phyloP scores from a whole-genome alignment of 2,329 filamentous ascomycete genomes.

The Pyricularia sp. region DNA sequence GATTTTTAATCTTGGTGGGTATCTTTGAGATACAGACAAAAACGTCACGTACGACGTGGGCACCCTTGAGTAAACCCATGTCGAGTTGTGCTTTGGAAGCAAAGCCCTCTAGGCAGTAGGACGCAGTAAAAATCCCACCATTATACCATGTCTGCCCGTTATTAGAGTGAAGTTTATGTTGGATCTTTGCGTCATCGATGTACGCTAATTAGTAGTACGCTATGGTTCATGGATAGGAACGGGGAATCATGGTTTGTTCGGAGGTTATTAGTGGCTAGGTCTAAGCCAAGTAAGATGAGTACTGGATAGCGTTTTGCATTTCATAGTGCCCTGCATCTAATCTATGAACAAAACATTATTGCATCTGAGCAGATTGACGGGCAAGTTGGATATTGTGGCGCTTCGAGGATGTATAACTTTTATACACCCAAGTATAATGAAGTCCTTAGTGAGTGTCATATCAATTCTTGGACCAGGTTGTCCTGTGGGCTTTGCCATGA shows the following conservation, averaged over 20 bases:
- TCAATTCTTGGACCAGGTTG: too few relatives aligned
- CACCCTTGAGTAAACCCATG: neutral
- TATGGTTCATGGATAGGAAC: neutral
- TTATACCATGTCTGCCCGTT: neutral
- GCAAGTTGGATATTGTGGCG: too few relatives aligned
- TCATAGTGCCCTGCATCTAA: too few relatives aligned
- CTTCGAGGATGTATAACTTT: too few relatives aligned
- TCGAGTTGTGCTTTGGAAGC: neutral
- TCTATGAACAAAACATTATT: too few relatives aligned
- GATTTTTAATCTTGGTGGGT: neutral
- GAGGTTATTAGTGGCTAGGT: too few relatives aligned
- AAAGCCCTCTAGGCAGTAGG: neutral
- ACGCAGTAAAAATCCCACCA: neutral
- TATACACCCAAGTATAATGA: too few relatives aligned
- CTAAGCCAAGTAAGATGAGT: too few relatives aligned
- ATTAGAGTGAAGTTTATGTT: neutral
- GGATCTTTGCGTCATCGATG: neutral
- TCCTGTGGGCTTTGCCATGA: too few relatives aligned
- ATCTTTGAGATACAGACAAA: neutral
- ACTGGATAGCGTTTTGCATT: too few relatives aligned
- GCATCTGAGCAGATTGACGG: too few relatives aligned
- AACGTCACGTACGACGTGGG: neutral
- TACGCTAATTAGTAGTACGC: neutral
- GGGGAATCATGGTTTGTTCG: neutral
- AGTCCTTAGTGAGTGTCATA: too few relatives aligned